These are phyloP conservation scores for Vitis labrusca DNA, from an alignment of 164 flowering plant genomes.

Conservation along the genomic window DNA sequence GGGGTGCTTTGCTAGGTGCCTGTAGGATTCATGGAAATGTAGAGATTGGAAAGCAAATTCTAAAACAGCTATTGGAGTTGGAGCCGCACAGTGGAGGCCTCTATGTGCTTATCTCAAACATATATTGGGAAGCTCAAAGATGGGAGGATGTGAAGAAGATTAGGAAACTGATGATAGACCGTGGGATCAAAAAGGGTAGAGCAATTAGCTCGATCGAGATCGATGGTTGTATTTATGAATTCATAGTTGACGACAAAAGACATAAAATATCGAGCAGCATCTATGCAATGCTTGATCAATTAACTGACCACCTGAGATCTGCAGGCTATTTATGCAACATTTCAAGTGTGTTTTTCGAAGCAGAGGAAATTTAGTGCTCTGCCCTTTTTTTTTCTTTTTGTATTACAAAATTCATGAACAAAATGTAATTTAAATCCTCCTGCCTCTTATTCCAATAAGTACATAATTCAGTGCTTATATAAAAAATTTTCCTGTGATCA, in stretches of 20 bases:
- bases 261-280: conserved; percentile 28
- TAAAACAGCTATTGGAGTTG: conserved; percentile 47
- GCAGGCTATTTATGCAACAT: conserved; percentile 1
- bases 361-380: conserved; percentile 4
- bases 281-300: conserved; percentile 32
- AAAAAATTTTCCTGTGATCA: no score
- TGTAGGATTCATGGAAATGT: conserved; percentile 46
- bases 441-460: no score
- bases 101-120: conserved; percentile 51
- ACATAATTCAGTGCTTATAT: no score
- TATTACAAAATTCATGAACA: no score
- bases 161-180: conserved; percentile 46
- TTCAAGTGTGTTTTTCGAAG: not conserved
- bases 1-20: conserved; percentile 62
- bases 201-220: conserved; percentile 50
- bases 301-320: conserved; percentile 28
- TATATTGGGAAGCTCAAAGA: conserved; percentile 40
- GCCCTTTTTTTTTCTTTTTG: not conserved
- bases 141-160: conserved; percentile 52
- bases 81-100: conserved; percentile 39
- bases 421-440: no score
- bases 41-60: conserved; percentile 29
- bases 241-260: conserved; percentile 48
- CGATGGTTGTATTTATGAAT: conserved; percentile 34
- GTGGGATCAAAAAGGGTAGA: conserved; percentile 32